Conservation (phyloP, 257 asterid genomes). For the Solanum piurae region DNA sequence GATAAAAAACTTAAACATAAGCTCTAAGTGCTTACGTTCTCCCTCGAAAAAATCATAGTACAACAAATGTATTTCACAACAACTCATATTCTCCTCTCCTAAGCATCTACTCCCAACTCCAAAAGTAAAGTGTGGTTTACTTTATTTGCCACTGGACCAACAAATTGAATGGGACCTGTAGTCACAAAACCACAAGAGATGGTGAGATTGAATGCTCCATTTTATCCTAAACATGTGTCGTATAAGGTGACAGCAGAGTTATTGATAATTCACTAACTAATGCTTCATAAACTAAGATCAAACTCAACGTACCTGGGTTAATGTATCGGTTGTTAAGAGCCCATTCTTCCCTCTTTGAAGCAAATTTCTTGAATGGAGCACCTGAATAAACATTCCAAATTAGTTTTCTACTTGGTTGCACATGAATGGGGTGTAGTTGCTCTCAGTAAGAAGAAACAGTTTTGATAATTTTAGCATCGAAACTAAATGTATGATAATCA, state of each 20-base stretch:
- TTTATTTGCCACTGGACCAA: slow-evolving; percentile 57
- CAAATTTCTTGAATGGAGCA: slow-evolving; percentile 86
- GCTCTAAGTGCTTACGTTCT: background rate
- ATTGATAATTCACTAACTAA: background rate
- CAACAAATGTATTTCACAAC: background rate
- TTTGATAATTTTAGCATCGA: background rate
- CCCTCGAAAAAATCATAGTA: background rate
- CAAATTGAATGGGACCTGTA: slow-evolving; percentile 89
- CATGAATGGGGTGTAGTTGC: background rate
- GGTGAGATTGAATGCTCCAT: background rate
- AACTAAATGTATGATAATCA: background rate
- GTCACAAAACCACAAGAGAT: background rate
- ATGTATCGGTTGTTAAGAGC: slow-evolving; percentile 77
- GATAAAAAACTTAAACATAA: background rate
- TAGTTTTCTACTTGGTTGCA: background rate
- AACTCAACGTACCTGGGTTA: slow-evolving; percentile 51
- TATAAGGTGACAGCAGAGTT: background rate
- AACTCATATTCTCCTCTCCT: background rate
- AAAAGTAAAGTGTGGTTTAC: slow-evolving; percentile 74
- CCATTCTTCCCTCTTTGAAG: slow-evolving; percentile 75
- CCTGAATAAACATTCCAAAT: slow-evolving; percentile 27
- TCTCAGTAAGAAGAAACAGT: background rate
- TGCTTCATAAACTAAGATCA: background rate
- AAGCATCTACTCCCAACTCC: slow-evolving; percentile 59
- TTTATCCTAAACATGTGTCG: background rate